Conservation (phyloP, 805 yeast species). For the Diddensiella caesifluorescens region DNA sequence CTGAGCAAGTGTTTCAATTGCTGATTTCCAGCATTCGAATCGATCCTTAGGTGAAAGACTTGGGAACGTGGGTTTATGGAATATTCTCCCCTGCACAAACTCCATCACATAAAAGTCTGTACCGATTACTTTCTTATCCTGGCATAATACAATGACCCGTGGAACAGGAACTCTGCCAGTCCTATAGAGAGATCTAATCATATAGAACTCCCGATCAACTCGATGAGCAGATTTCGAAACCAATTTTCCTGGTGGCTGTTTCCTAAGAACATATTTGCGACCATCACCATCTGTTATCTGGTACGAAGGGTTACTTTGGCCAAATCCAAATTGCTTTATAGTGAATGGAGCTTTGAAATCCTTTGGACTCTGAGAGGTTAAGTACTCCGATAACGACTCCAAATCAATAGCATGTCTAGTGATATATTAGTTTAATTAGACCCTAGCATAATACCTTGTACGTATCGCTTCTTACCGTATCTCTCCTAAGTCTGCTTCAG, state of each 20-base stretch:
- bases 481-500: constrained; percentile 32
- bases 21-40: constrained; percentile 41
- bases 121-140: constrained; percentile 50
- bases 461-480: constrained; percentile 13
- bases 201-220: constrained; percentile 54
- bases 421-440: neutral
- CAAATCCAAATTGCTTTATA: constrained; percentile 52
- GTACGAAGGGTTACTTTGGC: constrained; percentile 63
- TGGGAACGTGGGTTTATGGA: constrained; percentile 48
- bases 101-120: constrained; percentile 58
- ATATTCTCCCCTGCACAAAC: constrained; percentile 50
- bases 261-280: constrained; percentile 44
- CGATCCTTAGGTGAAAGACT: constrained; percentile 31
- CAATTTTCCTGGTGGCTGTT: constrained; percentile 50
- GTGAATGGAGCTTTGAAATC: constrained; percentile 31
- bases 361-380: constrained; percentile 18
- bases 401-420: constrained; percentile 31
- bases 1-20: constrained; percentile 43
- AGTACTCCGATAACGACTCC: constrained; percentile 26
- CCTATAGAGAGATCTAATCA: constrained; percentile 38
- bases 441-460: neutral
- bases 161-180: constrained; percentile 50
- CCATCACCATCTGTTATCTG: constrained; percentile 40
- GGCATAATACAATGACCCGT: constrained; percentile 46
- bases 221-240: constrained; percentile 57